Base-by-base conservation (phyloP, 129 eudicot genomes). In the Pittosporum tobira region DNA sequence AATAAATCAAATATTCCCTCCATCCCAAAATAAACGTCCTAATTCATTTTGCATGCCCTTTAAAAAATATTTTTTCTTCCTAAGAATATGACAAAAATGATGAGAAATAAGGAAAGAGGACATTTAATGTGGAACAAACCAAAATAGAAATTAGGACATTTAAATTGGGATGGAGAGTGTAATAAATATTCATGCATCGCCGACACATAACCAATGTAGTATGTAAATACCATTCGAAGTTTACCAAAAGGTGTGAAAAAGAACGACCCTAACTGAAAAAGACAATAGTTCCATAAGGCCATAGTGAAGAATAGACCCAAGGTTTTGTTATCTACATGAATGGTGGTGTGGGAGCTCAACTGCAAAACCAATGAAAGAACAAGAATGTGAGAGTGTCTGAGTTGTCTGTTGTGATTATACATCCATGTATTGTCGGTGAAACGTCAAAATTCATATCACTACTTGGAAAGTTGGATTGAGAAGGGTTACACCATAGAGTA, bases 341-440 rank as follows among this genome's bases (percentile, higher is more conserved):
- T 30, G 34, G 21, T 18, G 50, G 42, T 24, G 51, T 26, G 3
- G 42, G 30, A 11, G 10, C 55, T 10, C 21, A 20, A 26, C 11
- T 43, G 54, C 48, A 40, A 43, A 47, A 50, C 36, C 45, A 57
- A 21, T 21, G 28, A 46, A 29, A 44, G 63, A 21, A 68, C 42
- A 58, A 31, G 59, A 49, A 59, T 58, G 72, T 59, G 57, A 26
- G 20, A 6, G 20, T 58, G 59, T 68, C 66, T 45, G 59, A 19
- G 46, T 8, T 46, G 65, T 36, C 19, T 29, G 37, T 65, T 51
- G 43, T 30, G 55, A 20, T 15, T 19, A 22, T 30, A 18, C 19
- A 53, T 45, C 28, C 56, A 19, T 46, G 36, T 14, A 50, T 16
- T 20, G 64, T 66, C 6, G 63, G 63, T 54, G 64, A 55, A 55